Evolutionary conservation across 768 basidiomycete genomes (phyloP), one percentile per base, ranked within the genome.

Genomic region (Tulasnella sp.): DNA sequence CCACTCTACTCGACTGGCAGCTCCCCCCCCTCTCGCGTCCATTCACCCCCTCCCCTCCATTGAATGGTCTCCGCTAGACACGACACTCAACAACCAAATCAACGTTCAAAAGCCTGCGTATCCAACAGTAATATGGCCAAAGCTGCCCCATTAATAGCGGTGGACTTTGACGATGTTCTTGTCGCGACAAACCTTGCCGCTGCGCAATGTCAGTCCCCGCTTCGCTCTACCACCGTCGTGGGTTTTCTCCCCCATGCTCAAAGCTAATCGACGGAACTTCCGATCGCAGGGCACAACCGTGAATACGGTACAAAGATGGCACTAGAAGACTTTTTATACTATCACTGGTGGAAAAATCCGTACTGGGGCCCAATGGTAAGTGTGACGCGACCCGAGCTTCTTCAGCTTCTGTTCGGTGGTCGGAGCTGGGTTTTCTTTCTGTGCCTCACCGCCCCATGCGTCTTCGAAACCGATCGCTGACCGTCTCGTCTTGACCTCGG

Each of bases 131-230:
- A 37, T 40, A 78, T 60, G 54, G 42, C 77, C 77, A 78, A 72
- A 78, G n/a, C 41, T 20, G 50, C 77, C 31, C 80, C 80, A 40
- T 84, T 91, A 75, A 90, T 93, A 83, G 90, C 91, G 5, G 86
- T 92, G 58, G 92, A 93, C 85, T 83, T 93, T 78, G 92, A 93
- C 81, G 93, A 93, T 85, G 92, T 93, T 50, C 85, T 93, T 79
- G 87, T 90, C 81, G 84, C 89, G 83, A 93, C 92, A n/a, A 94
- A 93, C 84, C 81, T 85, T 54, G 85, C 86, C 34, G 87, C 93
- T 28, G 89, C 90, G 22, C 83, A 89, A 50, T 94, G 93, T 84
- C 16, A 46, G 37, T 28, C 76, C 34, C 41, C n/a, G 34, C 37
- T 44, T 72, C 37, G 31, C 40, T n/a, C 73, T 31, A 24, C 58